phyloP scores from a whole-genome alignment of 768 basidiomycete species.

The Calocybe gangraenosa region DNA sequence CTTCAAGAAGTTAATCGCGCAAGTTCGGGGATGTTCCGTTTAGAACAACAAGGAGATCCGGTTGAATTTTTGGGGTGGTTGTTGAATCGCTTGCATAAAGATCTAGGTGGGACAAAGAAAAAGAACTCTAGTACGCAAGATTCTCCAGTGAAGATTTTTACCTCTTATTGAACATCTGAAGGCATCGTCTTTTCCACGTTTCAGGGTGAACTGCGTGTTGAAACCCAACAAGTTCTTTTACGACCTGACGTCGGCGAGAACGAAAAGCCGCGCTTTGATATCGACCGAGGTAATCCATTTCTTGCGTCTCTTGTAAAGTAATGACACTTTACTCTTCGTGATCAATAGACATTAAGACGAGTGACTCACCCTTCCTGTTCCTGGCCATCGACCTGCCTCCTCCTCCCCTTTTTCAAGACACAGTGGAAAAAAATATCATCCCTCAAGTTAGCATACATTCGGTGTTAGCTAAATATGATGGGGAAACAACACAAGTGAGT shows the following conservation, averaged over 20 bases:
- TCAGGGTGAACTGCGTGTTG: constrained; percentile 89
- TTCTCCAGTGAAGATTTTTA: constrained; percentile 7
- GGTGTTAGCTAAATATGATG: constrained; percentile 92
- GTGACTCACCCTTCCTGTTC: constrained; percentile 89
- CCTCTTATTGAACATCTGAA: constrained; percentile 26
- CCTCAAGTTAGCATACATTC: constrained; percentile 93
- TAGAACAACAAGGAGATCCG: constrained; percentile 95
- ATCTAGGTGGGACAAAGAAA: constrained; percentile 93
- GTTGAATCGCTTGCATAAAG: constrained; percentile 88
- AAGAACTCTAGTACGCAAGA: constrained; percentile 74
- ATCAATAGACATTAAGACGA: constrained; percentile 76
- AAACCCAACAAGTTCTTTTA: constrained; percentile 90
- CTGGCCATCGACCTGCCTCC: constrained; percentile 95
- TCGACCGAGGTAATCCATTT: constrained; percentile 80
- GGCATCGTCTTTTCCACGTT: constrained; percentile 92
- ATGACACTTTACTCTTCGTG: constrained; percentile 4
- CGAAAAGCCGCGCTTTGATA: constrained; percentile 88
- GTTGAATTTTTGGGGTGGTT: constrained; percentile 96
- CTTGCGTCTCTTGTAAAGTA: constrained; percentile 3
- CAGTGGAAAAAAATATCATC: constrained; percentile 97
- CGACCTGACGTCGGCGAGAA: constrained; percentile 71
- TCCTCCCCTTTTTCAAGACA: constrained; percentile 95
- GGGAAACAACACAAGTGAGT: constrained; percentile 77
- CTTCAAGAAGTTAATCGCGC: constrained; percentile 93
- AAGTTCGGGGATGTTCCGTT: constrained; percentile 85